A percentile compares a stretch with the other conserved stretches of the same genome.
Evolutionary conservation across 371 early-diverging fungal species (phyloP).

Genomic region (Mortierella polycephala): DNA sequence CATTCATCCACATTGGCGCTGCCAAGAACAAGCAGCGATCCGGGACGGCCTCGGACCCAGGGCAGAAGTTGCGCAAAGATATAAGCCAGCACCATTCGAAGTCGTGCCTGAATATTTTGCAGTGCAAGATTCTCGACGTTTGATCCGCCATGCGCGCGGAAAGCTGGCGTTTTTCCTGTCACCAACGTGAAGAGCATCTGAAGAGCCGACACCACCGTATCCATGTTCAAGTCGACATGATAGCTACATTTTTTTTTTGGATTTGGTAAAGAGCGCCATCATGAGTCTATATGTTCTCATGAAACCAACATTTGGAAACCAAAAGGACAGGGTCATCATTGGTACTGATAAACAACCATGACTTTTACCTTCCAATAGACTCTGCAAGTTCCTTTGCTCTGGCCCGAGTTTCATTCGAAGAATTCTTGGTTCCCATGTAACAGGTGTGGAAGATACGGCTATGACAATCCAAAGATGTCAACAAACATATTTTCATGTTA

Average conservation of each 20-base stretch:
- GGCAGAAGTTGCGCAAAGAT: constrained; percentile 94
- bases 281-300: background rate
- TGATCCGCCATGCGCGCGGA: constrained; percentile 88
- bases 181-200: constrained; percentile 79
- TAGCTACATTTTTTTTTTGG: constrained; percentile 59
- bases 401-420: constrained; percentile 84
- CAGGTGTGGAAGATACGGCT: constrained; percentile 92
- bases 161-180: constrained; percentile 84
- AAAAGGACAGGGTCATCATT: no score
- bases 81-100: constrained; percentile 96
- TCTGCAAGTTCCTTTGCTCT: constrained; percentile 86
- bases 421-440: constrained; percentile 96
- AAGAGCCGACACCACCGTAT: constrained; percentile 81
- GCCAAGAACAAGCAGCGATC: constrained; percentile 91
- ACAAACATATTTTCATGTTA: background rate
- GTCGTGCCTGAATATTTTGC: constrained; percentile 97
- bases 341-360: no score
- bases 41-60: constrained; percentile 84
- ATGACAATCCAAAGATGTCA: background rate
- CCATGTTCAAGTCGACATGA: constrained; percentile 91
- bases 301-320: background rate
- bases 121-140: constrained; percentile 92
- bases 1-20: constrained; percentile 98
- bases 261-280: background rate
- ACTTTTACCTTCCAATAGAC: constrained; percentile 79